Evolutionary conservation across 441 rosid genomes (phyloP), one percentile per base, ranked within the genome.

Genomic region (Gossypium schwendimanii): DNA sequence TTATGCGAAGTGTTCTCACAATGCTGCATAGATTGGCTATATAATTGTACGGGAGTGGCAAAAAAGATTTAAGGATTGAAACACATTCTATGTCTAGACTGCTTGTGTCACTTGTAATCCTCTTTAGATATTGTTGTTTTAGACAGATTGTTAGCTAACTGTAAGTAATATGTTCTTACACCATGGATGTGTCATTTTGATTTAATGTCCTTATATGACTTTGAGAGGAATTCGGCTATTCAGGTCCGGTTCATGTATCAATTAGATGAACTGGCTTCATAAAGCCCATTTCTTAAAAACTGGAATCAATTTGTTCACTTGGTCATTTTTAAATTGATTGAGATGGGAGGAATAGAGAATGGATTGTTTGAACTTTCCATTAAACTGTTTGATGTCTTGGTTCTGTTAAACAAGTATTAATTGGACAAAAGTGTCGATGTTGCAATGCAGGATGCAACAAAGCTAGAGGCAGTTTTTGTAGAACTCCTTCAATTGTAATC

Each of bases 381-480:
- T 62, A 21, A n/a, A 17, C 23, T 62, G 49, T 63, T 63, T 39
- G 7, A 39, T 39, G n/a, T 15, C 4, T 62, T 36, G 66, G 17
- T 36, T 63, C 50, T 10, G 50, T 36, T 63, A 63, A 18, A 63
- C 23, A 7, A 60, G 68, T 20, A 65, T 12, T 20, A 11, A 36
- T 14, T 58, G 15, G 53, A 53, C 24, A 20, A 17, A 49, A 52
- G 28, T 18, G 3, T 57, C 10, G 7, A 50, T 28, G 57, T 67
- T 55, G 41, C 23, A 17, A 17, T 17, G 63, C 67, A 26, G 11
- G 63, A 61, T 18, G 54, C 26, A 69, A 70, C 52, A 66, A 63
- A 44, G 61, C 63, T 71, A 45, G 39, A 54, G 55, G 41, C 21
- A 70, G 41, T 8, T 28, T 47, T 69, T 83, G 61, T 11, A 23